Conservation (phyloP, 108 stramenopile species). For the Nitzschia inconspicua region DNA sequence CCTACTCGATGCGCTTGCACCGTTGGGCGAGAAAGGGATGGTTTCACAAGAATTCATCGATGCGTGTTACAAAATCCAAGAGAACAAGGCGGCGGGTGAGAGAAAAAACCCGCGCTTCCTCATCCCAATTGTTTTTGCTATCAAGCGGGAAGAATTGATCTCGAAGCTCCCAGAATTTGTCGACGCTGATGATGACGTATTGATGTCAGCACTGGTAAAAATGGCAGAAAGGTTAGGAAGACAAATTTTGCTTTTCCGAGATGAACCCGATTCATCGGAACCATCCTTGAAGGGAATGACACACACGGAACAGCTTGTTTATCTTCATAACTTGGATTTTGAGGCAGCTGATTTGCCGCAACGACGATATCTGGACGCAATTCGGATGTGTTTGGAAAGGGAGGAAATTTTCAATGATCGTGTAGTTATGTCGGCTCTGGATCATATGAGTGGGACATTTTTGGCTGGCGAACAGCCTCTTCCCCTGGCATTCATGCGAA, state of each 20-base stretch:
- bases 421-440: conserved; percentile 72
- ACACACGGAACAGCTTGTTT: conserved; percentile 80
- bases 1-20: conserved; percentile 77
- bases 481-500: conserved; percentile 88
- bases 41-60: conserved; percentile 76
- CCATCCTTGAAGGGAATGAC: conserved; percentile 76
- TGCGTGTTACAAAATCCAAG: conserved; percentile 81
- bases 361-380: conserved; percentile 75
- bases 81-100: conserved; percentile 47
- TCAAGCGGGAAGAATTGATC: conserved; percentile 66
- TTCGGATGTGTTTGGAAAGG: conserved; percentile 73
- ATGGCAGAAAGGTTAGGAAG: conserved; percentile 71
- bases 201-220: conserved; percentile 62
- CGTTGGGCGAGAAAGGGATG: conserved; percentile 42
- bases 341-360: conserved; percentile 69
- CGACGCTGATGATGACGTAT: conserved; percentile 55
- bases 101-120: conserved; percentile 73
- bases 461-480: conserved; percentile 57
- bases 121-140: conserved; percentile 69
- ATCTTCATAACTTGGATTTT: conserved; percentile 79
- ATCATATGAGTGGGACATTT: conserved; percentile 76
- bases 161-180: conserved; percentile 66
- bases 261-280: conserved; percentile 58
- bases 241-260: conserved; percentile 76
- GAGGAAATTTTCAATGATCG: conserved; percentile 77